phyloP scores from a whole-genome alignment of 2,329 filamentous ascomycete species.

The Talaromyces sp. region DNA sequence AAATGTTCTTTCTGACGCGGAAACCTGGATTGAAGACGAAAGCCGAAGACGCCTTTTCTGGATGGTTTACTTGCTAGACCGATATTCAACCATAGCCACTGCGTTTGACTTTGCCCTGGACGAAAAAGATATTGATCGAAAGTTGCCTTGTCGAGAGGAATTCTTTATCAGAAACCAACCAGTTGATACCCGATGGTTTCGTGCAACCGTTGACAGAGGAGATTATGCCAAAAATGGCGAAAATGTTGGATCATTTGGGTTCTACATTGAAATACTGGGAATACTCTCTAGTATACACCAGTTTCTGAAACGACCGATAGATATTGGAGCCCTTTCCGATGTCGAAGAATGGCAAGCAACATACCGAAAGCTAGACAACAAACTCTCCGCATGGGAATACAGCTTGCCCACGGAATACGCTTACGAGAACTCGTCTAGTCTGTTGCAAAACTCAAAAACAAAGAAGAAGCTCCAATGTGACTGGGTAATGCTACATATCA shows the following conservation, averaged over 20 bases:
- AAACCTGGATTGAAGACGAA: slow-evolving; percentile 86
- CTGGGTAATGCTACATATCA: slow-evolving; percentile 87
- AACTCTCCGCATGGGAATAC: slow-evolving; percentile 77
- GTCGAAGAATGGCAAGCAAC: slow-evolving; percentile 86
- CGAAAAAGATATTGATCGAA: slow-evolving; percentile 84
- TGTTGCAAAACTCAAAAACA: slow-evolving; percentile 62
- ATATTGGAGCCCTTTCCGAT: slow-evolving; percentile 76
- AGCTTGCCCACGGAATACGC: slow-evolving; percentile 77
- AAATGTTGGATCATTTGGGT: slow-evolving; percentile 80
- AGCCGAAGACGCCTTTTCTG: slow-evolving; percentile 79
- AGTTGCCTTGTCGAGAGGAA: slow-evolving; percentile 80
- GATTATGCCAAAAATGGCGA: slow-evolving; percentile 69
- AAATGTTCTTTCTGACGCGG: slow-evolving; percentile 76
- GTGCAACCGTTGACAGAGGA: slow-evolving; percentile 46
- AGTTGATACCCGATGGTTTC: slow-evolving; percentile 80
- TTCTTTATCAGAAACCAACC: slow-evolving; percentile 77
- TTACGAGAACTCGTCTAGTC: slow-evolving; percentile 64
- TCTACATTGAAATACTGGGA: slow-evolving; percentile 84
- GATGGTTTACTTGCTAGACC: slow-evolving; percentile 88
- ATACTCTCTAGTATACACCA: slow-evolving; percentile 83
- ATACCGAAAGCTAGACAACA: slow-evolving; percentile 78
- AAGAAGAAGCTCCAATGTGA: slow-evolving; percentile 70
- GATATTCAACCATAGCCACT: slow-evolving; percentile 85
- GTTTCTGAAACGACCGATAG: slow-evolving; percentile 82
- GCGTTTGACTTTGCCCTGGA: slow-evolving; percentile 88